Evolutionary conservation across 2,329 filamentous ascomycete genomes (phyloP).

Genomic region (Penicillium freii): DNA sequence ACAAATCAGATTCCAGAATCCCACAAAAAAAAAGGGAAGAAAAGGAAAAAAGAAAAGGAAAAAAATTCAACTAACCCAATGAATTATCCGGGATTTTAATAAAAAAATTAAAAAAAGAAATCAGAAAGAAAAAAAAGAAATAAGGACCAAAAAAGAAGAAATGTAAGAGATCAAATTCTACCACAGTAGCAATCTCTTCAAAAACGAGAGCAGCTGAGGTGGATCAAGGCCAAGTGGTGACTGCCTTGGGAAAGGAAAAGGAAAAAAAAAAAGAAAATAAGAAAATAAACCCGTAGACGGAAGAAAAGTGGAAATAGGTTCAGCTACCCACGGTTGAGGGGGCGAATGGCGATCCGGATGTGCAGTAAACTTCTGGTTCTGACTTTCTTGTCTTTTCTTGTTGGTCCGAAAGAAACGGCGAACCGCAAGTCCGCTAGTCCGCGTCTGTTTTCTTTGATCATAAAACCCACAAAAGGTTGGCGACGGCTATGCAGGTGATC

Average conservation of each 20-base stretch:
- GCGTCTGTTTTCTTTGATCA: neutral
- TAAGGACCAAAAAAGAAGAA: constrained; percentile 7
- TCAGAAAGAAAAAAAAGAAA: constrained; percentile 1
- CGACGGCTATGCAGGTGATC: constrained; percentile 40
- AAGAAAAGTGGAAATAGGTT: constrained; percentile 17
- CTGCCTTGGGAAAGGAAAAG: neutral
- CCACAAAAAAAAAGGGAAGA: constrained; percentile 5
- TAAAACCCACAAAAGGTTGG: constrained; percentile 13
- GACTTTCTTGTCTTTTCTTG: neutral
- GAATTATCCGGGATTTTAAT: neutral
- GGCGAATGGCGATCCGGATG: constrained; percentile 33
- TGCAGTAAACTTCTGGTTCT: constrained; percentile 24
- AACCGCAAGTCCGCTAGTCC: neutral
- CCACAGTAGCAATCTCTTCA: constrained; percentile 6
- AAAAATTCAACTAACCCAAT: constrained; percentile 5
- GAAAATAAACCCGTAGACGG: constrained; percentile 1
- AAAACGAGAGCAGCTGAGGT: constrained; percentile 7
- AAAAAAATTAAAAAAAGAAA: constrained; percentile 2
- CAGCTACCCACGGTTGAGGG: constrained; percentile 32
- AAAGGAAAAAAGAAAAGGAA: neutral
- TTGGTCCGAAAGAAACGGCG: neutral
- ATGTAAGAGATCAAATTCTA: neutral
- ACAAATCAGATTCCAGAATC: constrained; percentile 12
- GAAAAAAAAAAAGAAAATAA: neutral
- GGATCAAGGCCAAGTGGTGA: constrained; percentile 4